Evolutionary conservation across 225 moss, liverwort and hornwort genomes (phyloP).

Genomic region (Physcomitrium patens): DNA sequence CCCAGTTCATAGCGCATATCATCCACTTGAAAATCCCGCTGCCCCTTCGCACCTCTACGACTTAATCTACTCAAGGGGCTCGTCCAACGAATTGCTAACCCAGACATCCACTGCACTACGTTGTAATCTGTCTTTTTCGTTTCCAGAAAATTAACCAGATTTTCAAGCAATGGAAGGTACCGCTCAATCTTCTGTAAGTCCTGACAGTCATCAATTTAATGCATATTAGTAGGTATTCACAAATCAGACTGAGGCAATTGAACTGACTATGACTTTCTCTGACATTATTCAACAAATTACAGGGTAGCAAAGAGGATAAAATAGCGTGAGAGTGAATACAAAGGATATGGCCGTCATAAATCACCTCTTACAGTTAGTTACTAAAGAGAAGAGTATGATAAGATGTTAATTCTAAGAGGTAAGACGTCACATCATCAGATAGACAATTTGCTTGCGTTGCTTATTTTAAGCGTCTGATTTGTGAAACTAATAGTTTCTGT

Average conservation of each 20-base stretch:
- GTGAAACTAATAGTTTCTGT: background rate
- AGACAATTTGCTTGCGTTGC: background rate
- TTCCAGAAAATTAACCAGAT: conserved; percentile 60
- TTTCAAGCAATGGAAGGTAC: conserved; percentile 85
- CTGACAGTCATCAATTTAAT: conserved; percentile 42
- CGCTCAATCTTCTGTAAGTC: conserved; percentile 80
- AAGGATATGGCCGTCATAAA: background rate
- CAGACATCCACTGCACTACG: conserved; percentile 72
- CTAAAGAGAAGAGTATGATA: background rate
- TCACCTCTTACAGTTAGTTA: background rate
- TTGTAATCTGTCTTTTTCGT: conserved; percentile 52
- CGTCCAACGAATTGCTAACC: conserved; percentile 83
- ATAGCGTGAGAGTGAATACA: too few relatives aligned
- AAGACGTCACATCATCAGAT: background rate
- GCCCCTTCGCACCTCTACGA: conserved; percentile 58
- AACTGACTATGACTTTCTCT: too few relatives aligned
- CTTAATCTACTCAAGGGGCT: conserved; percentile 68
- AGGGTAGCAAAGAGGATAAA: too few relatives aligned
- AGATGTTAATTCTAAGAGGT: background rate
- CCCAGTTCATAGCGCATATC: conserved; percentile 85
- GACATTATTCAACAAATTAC: too few relatives aligned
- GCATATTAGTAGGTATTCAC: conserved; percentile 42
- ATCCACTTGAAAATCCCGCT: conserved; percentile 71
- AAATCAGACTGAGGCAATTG: background rate
- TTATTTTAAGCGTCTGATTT: background rate